Base-by-base conservation (phyloP, 352 stramenopile species). In the Pythium dissimile region DNA sequence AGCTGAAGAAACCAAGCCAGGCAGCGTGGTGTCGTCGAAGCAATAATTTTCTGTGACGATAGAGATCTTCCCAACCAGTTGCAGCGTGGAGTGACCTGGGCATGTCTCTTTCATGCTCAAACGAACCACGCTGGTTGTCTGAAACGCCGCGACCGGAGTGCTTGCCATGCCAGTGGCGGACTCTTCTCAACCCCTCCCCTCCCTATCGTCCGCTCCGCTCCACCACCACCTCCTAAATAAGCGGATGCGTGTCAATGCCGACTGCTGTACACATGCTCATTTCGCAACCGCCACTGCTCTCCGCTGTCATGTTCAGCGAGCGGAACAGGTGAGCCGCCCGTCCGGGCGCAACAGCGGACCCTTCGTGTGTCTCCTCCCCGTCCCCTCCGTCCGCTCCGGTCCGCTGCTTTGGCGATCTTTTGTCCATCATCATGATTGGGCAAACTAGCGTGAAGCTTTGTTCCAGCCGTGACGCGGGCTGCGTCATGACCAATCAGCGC, bases 371-470 rank as follows among this genome's bases (percentile, higher is more conserved):
- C 28, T 53, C 31, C 9, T 35, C 15, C 23, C 41, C 18, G 11
- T 20, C 26, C 13, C 37, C 24, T 31, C 52, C 37, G 51, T 39
- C 35, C 24, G 53, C 42, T 44, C 50, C 16, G 23, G 9, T 51
- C 44, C 45, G 45, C 45, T 18, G 45, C 30, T 51, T 2, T 12
- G 31, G n/a, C 43, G n/a, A 5, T 8, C 24, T 31, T 51, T 27
- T 20, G 46, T 63, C 45, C 54, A 63, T 63, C 54, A 56, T 57
- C 46, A 8, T 64, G 56, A 57, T 64, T 64, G 56, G 56, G 35
- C 56, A 64, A 64, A 64, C 56, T 51, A 46, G 10, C 2, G 37
- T 21, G 20, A 15, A 42, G 23, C 46, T 51, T 35, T 57, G 35
- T 23, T 39, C 18, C 9, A 16, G 21, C 2, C 20, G 28, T 64